Conservation (phyloP, 2,329 filamentous ascomycete genomes). For the Fusarium xyrophilum region DNA sequence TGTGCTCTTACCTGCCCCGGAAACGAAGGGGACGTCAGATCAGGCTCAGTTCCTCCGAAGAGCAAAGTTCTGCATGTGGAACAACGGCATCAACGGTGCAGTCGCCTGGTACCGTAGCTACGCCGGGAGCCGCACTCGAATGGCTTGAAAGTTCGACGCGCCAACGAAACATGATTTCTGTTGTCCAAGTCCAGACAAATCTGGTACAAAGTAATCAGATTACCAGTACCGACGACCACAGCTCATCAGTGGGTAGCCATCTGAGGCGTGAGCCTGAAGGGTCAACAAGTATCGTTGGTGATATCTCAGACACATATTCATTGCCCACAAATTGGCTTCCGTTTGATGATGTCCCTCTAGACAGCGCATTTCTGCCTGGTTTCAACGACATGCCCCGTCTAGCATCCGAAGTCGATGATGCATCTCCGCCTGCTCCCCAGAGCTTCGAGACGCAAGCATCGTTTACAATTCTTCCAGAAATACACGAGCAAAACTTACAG, state of each 20-base stretch:
- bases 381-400: fast-evolving
- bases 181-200: neutral
- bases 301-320: neutral
- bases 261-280: neutral
- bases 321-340: neutral
- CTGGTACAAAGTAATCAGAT: neutral
- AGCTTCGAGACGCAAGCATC: neutral
- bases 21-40: neutral
- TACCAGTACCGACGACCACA: neutral
- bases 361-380: fast-evolving
- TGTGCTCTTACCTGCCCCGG: neutral
- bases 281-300: neutral
- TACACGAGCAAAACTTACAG: neutral
- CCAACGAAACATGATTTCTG: neutral
- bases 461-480: fast-evolving
- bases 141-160: neutral
- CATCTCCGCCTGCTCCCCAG: neutral
- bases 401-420: too few relatives aligned
- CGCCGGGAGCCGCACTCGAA: neutral
- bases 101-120: neutral
- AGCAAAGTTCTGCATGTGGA: neutral
- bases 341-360: neutral
- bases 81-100: neutral
- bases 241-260: neutral
- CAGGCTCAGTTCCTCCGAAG: neutral